Evolutionary conservation across 768 basidiomycete genomes (phyloP), one percentile per base, ranked within the genome.

Genomic region (Roridomyces roridus): DNA sequence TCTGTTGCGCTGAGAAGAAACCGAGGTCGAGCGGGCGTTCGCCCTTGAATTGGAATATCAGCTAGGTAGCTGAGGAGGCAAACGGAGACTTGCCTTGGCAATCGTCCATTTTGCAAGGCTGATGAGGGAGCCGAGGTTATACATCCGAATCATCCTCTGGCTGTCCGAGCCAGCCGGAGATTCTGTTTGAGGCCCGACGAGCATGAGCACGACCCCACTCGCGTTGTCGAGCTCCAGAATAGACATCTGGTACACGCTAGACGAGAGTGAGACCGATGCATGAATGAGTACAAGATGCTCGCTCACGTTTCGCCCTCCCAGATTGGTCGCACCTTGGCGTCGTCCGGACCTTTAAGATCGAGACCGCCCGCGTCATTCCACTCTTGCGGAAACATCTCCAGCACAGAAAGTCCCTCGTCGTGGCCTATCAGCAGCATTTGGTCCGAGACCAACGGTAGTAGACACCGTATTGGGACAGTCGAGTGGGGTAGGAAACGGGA

Each of bases 401-500:
- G 72, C 6, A 94, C 91, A 1, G 89, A 91, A 23, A 94, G 79
- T 3, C 92, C 92, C 55, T 86, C 80, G 59, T 91, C 88, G 53
- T 90, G 88, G 4, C 92, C 92, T 24, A 94, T 82, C 12, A 94
- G 81, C n/a, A 94, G 52, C 35, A 91, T 69, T 47, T 80, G 78
- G 59, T 89, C 84, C 18, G 80, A 80, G 35, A 84, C 74, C 20
- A 94, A 67, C 8, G 92, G 91, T 28, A 94, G 78, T 11, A 93
- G 69, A 70, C 89, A 88, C 51, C 86, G 84, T 57, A 94, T 94
- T 28, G 82, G 90, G 0, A 83, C 79, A 3, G 83, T 88, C 15
- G 91, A 75, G 65, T 94, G 92, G 11, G 92, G 92, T 29, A 94
- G 77, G 68, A 94, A 94, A 15, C 92, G 83, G 18, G 92, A 94